Evolutionary conservation across 805 yeast species (phyloP).

Genomic region (Candida boleticola): DNA sequence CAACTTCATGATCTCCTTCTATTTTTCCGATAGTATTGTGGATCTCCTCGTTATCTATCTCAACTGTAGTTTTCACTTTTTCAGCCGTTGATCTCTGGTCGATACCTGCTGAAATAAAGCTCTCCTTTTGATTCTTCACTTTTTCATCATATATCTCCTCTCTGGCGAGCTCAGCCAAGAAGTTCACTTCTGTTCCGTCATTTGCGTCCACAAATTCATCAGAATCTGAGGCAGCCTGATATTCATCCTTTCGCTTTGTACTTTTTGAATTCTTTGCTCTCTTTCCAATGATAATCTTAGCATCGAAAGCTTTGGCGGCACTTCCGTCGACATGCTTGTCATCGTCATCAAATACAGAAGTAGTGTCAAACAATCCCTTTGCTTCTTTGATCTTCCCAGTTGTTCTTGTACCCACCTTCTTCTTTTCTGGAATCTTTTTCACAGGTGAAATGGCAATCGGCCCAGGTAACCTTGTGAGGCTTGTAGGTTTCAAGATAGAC

Average conservation of each 20-base stretch:
- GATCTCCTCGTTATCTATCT: too few species aligned
- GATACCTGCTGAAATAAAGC: too few species aligned
- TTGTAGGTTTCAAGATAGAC: background rate
- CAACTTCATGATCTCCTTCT: too few species aligned
- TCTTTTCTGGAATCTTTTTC: conserved; percentile 1
- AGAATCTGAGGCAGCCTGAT: background rate
- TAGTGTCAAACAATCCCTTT: background rate
- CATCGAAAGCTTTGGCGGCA: background rate
- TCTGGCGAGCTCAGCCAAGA: background rate
- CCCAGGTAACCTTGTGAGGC: background rate
- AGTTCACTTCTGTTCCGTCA: background rate
- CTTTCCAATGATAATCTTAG: background rate
- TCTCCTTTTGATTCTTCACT: too few species aligned
- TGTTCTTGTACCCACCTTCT: background rate
- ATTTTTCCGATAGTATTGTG: too few species aligned
- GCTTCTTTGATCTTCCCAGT: too few species aligned
- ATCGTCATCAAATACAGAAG: conserved; percentile 2
- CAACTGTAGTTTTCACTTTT: too few species aligned
- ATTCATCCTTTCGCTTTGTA: background rate
- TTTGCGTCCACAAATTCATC: background rate
- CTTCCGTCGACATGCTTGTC: background rate
- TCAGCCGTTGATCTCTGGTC: too few species aligned
- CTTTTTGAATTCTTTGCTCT: background rate
- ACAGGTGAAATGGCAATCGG: background rate
- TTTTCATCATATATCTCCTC: background rate